A percentile compares a stretch with the other conserved stretches of the same genome.
Evolutionary conservation across 176 grass and related monocot species (phyloP).

Genomic region (Triticum urartu): DNA sequence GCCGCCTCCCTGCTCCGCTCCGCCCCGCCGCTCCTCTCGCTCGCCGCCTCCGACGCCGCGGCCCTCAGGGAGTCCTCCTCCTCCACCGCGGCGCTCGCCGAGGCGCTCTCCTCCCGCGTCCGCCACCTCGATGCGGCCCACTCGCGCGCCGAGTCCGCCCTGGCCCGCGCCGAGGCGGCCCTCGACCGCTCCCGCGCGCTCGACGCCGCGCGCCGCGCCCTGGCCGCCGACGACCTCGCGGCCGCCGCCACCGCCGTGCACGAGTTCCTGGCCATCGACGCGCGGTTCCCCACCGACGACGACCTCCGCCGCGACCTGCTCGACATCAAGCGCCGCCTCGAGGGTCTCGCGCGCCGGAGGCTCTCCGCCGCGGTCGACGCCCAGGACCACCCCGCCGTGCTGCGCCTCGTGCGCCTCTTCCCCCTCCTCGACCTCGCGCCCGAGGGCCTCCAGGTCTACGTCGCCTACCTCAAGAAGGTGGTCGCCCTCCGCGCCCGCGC

Average conservation of each 20-base stretch:
- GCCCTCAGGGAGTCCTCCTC: slow-evolving; percentile 60
- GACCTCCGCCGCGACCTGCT: slow-evolving; percentile 79
- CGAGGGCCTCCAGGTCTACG: slow-evolving; percentile 80
- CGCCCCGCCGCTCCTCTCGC: slow-evolving; percentile 69
- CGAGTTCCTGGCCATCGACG: slow-evolving; percentile 72
- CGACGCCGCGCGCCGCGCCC: slow-evolving; percentile 63
- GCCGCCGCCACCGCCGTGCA: slow-evolving; percentile 59
- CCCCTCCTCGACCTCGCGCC: slow-evolving; percentile 67
- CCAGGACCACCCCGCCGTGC: slow-evolving; percentile 68
- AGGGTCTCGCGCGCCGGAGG: slow-evolving; percentile 64
- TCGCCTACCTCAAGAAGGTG: slow-evolving; percentile 85
- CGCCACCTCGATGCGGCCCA: slow-evolving; percentile 75
- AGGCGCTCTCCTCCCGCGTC: slow-evolving; percentile 65
- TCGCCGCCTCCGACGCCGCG: slow-evolving; percentile 69
- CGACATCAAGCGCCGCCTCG: slow-evolving; percentile 67
- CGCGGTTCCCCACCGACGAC: slow-evolving; percentile 62
- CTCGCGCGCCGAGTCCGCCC: slow-evolving; percentile 53
- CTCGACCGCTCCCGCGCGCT: slow-evolving; percentile 74
- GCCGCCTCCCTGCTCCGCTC: slow-evolving; percentile 58
- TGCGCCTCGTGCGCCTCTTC: slow-evolving; percentile 74
- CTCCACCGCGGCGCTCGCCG: slow-evolving; percentile 64
- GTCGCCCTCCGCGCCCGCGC: slow-evolving; percentile 66
- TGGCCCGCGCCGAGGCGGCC: slow-evolving; percentile 59
- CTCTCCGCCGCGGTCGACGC: slow-evolving; percentile 68
- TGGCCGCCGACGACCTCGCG: slow-evolving; percentile 60